phyloP scores from a whole-genome alignment of 805 yeast species.

The Myxozyma lipomycoides region DNA sequence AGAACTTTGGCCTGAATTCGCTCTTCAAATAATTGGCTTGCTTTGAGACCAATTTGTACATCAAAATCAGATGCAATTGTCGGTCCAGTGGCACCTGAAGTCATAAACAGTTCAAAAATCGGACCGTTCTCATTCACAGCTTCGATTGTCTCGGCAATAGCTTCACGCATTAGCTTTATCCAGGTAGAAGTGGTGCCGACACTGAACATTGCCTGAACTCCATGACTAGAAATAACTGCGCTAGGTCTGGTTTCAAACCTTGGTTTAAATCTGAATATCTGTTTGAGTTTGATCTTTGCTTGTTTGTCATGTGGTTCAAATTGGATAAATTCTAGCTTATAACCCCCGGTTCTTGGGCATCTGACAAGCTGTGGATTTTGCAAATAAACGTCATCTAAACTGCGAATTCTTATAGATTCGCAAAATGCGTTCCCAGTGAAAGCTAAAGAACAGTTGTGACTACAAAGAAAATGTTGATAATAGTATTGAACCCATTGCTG shows the following conservation, averaged over 20 bases:
- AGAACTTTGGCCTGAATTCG: constrained; percentile 4
- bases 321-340: constrained; percentile 1
- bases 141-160: not conserved
- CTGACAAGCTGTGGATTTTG: constrained; percentile 1
- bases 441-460: constrained; percentile 11
- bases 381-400: not conserved
- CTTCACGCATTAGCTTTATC: constrained; percentile 8
- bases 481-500: constrained; percentile 2
- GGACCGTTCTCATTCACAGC: constrained; percentile 1
- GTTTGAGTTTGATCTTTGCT: not conserved
- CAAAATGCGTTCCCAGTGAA: not conserved
- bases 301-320: not conserved
- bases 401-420: not conserved
- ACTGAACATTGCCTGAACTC: constrained; percentile 4
- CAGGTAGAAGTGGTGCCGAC: constrained; percentile 7
- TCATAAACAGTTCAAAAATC: constrained; percentile 14
- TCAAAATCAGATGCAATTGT: constrained; percentile 1
- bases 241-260: constrained; percentile 9
- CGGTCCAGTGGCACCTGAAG: constrained; percentile 24
- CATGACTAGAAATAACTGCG: constrained; percentile 15
- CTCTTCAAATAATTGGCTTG: constrained; percentile 16
- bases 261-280: not conserved
- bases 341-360: not conserved
- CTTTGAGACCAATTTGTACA: constrained; percentile 3
- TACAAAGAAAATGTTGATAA: not conserved